Percentiles rank a stretch among this genome's conserved stretches.
These are phyloP conservation scores for Pistacia vera DNA, from an alignment of 345 rosid species.

Conservation along the genomic window DNA sequence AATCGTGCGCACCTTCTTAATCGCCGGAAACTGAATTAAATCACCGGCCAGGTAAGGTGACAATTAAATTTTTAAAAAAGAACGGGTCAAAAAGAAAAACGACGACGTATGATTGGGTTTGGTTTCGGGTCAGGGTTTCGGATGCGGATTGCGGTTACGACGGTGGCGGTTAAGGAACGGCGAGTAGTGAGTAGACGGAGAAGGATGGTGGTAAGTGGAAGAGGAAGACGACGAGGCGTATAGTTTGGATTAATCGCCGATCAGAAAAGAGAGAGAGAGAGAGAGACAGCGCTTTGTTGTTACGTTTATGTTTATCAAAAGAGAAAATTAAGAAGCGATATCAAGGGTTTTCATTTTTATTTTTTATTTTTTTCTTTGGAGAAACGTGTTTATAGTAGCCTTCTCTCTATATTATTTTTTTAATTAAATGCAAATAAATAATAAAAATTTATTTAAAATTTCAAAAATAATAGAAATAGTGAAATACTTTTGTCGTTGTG, in stretches of 20 bases:
- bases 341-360: conserved; percentile 1
- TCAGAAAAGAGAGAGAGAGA: conserved; percentile 25
- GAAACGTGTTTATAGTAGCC: conserved; percentile 28
- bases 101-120: conserved; percentile 24
- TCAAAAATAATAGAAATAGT: no score
- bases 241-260: conserved; percentile 67
- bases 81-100: conserved; percentile 4
- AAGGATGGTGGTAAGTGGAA: conserved; percentile 27
- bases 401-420: not conserved
- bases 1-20: conserved; percentile 49
- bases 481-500: no score
- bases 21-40: conserved; percentile 51
- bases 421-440: no score
- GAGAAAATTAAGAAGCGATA: conserved; percentile 20
- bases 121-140: conserved; percentile 16
- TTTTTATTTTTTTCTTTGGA: conserved; percentile 16
- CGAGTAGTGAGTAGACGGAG: conserved; percentile 14
- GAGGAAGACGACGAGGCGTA: conserved; percentile 40
- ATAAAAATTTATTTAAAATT: no score
- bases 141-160: conserved; percentile 18
- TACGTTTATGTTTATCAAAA: not conserved
- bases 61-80: not conserved
- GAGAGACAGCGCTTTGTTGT: conserved; percentile 9
- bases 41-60: conserved; percentile 35
- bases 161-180: not conserved